A percentile compares a stretch with the other conserved stretches of the same genome.
Evolutionary conservation across 345 rosid genomes (phyloP).

Genomic region (Capsella bursapastoris): DNA sequence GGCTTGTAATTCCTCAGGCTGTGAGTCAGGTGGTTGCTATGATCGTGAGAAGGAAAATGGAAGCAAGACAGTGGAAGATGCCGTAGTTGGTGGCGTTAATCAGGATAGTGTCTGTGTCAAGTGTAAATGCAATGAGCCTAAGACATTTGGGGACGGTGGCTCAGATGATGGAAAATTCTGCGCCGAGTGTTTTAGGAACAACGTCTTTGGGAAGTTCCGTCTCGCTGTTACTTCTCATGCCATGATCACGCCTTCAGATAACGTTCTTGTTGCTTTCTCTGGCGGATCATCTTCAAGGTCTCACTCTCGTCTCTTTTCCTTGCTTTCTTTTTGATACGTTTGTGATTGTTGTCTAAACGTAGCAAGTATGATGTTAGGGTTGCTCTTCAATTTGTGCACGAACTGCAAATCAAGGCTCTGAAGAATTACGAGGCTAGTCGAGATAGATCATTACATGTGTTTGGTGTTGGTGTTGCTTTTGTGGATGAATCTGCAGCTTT

Average conservation of each 20-base stretch:
- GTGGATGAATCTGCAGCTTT: constrained; percentile 63
- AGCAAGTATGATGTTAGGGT: constrained; percentile 53
- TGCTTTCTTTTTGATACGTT: background rate
- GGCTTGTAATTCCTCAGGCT: constrained; percentile 73
- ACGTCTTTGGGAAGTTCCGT: constrained; percentile 83
- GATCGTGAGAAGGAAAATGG: constrained; percentile 40
- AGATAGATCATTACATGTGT: constrained; percentile 80
- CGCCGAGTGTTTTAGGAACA: constrained; percentile 72
- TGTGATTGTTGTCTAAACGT: constrained; percentile 12
- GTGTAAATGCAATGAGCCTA: constrained; percentile 69
- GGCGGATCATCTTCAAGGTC: constrained; percentile 92
- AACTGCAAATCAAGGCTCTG: constrained; percentile 76
- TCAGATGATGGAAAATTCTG: constrained; percentile 63
- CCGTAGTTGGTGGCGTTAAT: background rate
- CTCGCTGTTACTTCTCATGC: constrained; percentile 81
- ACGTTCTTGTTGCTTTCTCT: constrained; percentile 92
- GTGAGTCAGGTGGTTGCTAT: constrained; percentile 61
- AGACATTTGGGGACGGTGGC: constrained; percentile 50
- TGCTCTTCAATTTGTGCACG: constrained; percentile 83
- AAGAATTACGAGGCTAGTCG: constrained; percentile 83
- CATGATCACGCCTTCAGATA: constrained; percentile 87
- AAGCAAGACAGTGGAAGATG: constrained; percentile 35
- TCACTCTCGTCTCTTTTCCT: background rate
- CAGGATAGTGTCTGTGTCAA: constrained; percentile 58
- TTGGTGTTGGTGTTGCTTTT: constrained; percentile 89